Percentiles rank a stretch among this genome's conserved stretches.
Conservation (phyloP, 148 eudicot genomes). For the Rhododendron henanense region DNA sequence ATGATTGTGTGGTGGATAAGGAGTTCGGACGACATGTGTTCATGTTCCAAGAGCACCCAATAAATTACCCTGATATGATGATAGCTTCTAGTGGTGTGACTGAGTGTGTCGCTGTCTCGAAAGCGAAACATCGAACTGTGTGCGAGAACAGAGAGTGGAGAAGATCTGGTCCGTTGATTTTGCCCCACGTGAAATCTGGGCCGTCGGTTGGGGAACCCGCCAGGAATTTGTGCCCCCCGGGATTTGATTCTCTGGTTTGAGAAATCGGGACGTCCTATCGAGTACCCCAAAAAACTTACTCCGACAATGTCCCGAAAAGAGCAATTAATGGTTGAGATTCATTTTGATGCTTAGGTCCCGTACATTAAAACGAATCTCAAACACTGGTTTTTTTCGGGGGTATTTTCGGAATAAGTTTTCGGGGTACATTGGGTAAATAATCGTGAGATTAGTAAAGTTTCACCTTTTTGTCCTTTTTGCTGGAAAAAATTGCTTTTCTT, state of each 20-base stretch:
- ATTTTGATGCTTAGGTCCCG: rapidly evolving
- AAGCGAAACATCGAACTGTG: constrained; percentile 10
- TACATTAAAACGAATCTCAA: no score
- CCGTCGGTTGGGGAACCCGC: background rate
- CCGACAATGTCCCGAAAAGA: no score
- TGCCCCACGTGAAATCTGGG: background rate
- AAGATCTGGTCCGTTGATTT: constrained; percentile 1
- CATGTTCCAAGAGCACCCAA: background rate
- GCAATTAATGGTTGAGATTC: no score
- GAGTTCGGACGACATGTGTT: background rate
- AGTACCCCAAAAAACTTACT: no score
- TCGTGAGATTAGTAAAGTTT: background rate
- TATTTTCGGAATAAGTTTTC: no score
- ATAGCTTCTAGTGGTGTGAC: background rate
- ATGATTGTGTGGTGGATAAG: no score
- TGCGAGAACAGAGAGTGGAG: background rate
- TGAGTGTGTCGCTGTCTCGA: constrained; percentile 15
- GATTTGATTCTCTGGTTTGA: background rate
- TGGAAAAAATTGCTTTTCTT: background rate
- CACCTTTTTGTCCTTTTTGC: background rate
- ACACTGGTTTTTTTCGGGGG: no score
- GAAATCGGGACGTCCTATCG: background rate
- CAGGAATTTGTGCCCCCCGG: background rate
- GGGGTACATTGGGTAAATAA: no score
- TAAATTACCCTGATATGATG: background rate